phyloP scores from a whole-genome alignment of 1,284 basidiomycete species.

The Boletus smithii region DNA sequence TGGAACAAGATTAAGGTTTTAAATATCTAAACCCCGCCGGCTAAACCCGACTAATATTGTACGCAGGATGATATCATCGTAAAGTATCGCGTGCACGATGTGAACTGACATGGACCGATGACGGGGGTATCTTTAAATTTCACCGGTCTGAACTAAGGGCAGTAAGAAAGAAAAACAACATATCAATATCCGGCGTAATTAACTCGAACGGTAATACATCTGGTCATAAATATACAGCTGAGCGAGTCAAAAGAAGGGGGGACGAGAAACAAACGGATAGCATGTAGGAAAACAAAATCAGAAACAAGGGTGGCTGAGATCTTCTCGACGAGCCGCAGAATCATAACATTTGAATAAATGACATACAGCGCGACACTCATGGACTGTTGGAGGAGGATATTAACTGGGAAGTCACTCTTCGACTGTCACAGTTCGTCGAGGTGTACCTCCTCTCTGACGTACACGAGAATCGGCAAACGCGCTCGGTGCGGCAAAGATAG shows the following conservation, averaged over 20 bases:
- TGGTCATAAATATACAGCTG: slow-evolving; percentile 21
- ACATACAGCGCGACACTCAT: slow-evolving; percentile 1
- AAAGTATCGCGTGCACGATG: too few species aligned
- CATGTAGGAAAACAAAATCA: slow-evolving; percentile 15
- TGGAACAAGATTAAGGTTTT: slow-evolving; percentile 31
- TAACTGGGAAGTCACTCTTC: slow-evolving; percentile 17
- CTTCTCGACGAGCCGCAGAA: background rate
- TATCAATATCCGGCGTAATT: slow-evolving; percentile 8
- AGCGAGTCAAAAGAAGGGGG: background rate
- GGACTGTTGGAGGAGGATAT: background rate
- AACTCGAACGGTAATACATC: slow-evolving; percentile 14
- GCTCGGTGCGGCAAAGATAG: slow-evolving; percentile 38
- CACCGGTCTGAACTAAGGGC: background rate
- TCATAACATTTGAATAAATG: background rate
- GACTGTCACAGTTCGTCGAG: slow-evolving; percentile 20
- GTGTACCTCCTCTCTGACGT: slow-evolving; percentile 24
- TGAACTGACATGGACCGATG: too few species aligned
- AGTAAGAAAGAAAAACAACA: background rate
- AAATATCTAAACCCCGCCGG: slow-evolving; percentile 23
- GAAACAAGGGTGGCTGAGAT: slow-evolving; percentile 13
- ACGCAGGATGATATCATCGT: too few species aligned
- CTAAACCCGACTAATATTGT: slow-evolving; percentile 11
- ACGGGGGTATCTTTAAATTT: slow-evolving; percentile 12
- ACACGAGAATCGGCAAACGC: slow-evolving; percentile 32
- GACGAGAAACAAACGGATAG: slow-evolving; percentile 13